Evolutionary conservation across 305 asterid genomes (phyloP).

Genomic region (Euphrasia arctica): DNA sequence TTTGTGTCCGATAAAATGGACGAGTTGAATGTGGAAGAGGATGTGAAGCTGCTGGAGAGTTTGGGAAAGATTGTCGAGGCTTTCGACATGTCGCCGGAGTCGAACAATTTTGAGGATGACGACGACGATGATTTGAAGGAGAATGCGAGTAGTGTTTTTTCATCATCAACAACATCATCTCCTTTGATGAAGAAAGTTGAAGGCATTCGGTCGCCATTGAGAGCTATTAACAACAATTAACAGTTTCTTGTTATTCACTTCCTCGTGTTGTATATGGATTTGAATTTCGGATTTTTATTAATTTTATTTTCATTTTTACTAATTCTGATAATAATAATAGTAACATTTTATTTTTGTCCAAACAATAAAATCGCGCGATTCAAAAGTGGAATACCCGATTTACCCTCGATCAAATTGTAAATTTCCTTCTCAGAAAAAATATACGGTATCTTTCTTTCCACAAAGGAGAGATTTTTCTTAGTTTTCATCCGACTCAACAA

Average conservation of each 20-base stretch:
- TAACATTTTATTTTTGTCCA: not conserved
- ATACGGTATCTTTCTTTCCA: not conserved
- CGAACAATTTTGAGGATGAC: conserved; percentile 32
- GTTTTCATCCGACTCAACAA: conserved; percentile 28
- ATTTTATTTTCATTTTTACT: not conserved
- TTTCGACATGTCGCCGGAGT: conserved; percentile 27
- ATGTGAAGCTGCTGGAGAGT: conserved; percentile 47
- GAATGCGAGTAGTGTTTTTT: conserved; percentile 31
- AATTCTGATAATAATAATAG: not conserved
- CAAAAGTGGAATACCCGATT: too few relatives aligned
- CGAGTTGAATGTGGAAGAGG: conserved; percentile 35
- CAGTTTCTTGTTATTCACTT: conserved; percentile 6
- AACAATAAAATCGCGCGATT: too few relatives aligned
- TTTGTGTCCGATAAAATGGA: conserved; percentile 42
- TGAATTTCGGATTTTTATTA: not conserved
- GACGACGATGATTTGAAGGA: conserved; percentile 45
- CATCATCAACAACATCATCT: conserved; percentile 41
- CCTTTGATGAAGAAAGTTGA: conserved; percentile 46
- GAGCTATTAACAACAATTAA: conserved; percentile 54
- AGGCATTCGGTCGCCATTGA: conserved; percentile 57
- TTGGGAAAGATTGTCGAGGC: conserved; percentile 46
- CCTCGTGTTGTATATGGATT: conserved; percentile 18
- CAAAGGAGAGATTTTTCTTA: conserved; percentile 7
- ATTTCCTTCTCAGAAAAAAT: not conserved
- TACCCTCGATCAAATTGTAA: not conserved